Evolutionary conservation across 2,329 filamentous ascomycete genomes (phyloP), one percentile per base, ranked within the genome.

Genomic region (Monilinia laxa): DNA sequence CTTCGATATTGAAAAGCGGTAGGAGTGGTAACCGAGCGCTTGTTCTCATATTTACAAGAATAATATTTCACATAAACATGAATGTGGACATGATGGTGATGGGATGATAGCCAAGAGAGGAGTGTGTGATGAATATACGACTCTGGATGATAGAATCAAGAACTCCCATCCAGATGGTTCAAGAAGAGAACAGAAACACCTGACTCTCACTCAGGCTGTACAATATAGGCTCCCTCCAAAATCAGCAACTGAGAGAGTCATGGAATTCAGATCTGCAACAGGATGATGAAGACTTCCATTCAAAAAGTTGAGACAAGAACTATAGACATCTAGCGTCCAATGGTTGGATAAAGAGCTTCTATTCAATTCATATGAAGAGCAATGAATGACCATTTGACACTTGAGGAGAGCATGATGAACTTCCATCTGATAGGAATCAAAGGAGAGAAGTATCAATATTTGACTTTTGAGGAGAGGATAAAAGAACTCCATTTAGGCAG

Each of bases 21-120:
- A 25, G 45, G 2, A 35, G 18, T 31, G 6, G 23, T 38, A 35
- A 28, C 23, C 12, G 1, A 52, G 23, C 3, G 16, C 23, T 51
- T 38, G 14, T 23, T 52, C n/a, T 51, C 10, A 51, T 11, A 51
- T 62, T 60, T 31, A 62, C 45, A 20, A 62, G 31, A 18, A 51
- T 40, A 4, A 14, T 25, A 23, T 23, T 38, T 38, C 45, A 51
- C 58, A 38, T 9, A 7, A 38, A 20, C 16, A 12, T 35, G 31
- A 35, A 4, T 9, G 6, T 6, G 18, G 5, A 6, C 28, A 49
- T n/a, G 20, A 11, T 51, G 6, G 20, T 35, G 28, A 35, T 51
- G 20, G 0, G 4, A 9, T 3, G 16, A 23, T 2, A 16, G 2
- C 1, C 4, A 7, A 38, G 14, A 18, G 47, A 60, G 28, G 11